Percentiles rank a stretch among this genome's conserved stretches.
Evolutionary conservation across 2,329 filamentous ascomycete species (phyloP).

Genomic region (Sclerotinia nivalis): DNA sequence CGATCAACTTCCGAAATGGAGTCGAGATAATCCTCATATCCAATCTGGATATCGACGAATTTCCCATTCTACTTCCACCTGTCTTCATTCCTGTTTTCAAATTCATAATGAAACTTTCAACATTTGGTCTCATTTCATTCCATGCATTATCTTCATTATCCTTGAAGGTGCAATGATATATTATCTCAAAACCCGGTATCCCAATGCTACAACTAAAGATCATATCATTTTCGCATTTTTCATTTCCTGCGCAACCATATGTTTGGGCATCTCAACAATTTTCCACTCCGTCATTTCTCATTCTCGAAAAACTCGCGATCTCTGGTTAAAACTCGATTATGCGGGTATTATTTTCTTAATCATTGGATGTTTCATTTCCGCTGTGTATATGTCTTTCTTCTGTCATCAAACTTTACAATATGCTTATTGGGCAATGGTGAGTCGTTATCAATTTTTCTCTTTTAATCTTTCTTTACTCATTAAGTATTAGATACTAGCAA

Average conservation of each 20-base stretch:
- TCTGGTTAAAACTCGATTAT: constrained; percentile 46
- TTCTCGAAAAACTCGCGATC: constrained; percentile 41
- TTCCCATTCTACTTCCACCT: constrained; percentile 43
- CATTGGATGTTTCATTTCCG: constrained; percentile 44
- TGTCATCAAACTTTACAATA: constrained; percentile 42
- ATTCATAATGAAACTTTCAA: constrained; percentile 49
- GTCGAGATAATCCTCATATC: constrained; percentile 47
- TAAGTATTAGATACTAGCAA: constrained; percentile 41
- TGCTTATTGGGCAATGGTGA: constrained; percentile 44
- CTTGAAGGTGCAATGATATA: constrained; percentile 39
- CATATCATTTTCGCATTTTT: constrained; percentile 46
- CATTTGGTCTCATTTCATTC: constrained; percentile 50
- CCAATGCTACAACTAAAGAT: constrained; percentile 42
- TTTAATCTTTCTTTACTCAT: background rate
- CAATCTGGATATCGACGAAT: constrained; percentile 48
- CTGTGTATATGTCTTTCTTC: constrained; percentile 47
- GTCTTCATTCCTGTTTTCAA: constrained; percentile 46
- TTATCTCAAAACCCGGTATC: constrained; percentile 41
- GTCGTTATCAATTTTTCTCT: constrained; percentile 22
- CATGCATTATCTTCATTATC: constrained; percentile 44
- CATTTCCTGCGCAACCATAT: constrained; percentile 43
- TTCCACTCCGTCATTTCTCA: constrained; percentile 48
- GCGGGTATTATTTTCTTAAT: constrained; percentile 45
- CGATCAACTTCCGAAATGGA: constrained; percentile 47
- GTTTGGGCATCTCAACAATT: constrained; percentile 43